A percentile compares a stretch with the other conserved stretches of the same genome.
phyloP scores from a whole-genome alignment of 441 rosid species.

The Aleurites moluccanus region DNA sequence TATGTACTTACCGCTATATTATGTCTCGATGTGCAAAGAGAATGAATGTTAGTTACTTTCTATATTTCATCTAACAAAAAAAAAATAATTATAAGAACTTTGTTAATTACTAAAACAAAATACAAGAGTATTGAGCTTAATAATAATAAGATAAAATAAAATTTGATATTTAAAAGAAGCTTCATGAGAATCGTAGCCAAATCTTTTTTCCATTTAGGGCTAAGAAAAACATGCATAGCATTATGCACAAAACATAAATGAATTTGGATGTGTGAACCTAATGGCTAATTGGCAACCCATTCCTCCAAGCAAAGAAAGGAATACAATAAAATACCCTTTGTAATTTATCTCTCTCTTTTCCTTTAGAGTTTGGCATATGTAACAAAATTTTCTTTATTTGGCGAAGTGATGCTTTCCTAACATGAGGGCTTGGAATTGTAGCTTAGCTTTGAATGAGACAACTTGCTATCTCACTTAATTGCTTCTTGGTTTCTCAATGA shows the following conservation, averaged over 20 bases:
- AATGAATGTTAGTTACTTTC: too few species aligned
- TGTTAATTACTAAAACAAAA: too few species aligned
- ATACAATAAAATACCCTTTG: too few species aligned
- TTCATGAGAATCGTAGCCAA: conserved; percentile 2
- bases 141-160: too few species aligned
- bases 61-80: too few species aligned
- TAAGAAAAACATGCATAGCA: background rate
- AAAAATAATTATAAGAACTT: too few species aligned
- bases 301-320: conserved; percentile 1
- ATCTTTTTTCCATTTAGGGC: background rate
- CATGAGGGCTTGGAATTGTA: background rate
- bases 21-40: too few species aligned
- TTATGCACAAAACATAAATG: conserved; percentile 9
- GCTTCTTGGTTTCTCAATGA: too few species aligned
- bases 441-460: background rate
- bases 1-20: too few species aligned
- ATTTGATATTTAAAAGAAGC: background rate
- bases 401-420: background rate
- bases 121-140: too few species aligned
- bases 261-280: background rate
- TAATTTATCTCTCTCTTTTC: background rate
- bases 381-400: background rate
- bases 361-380: background rate
- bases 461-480: background rate
- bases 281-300: background rate